Evolutionary conservation across 2,329 filamentous ascomycete genomes (phyloP).

Genomic region (Hymenoscyphus scutula): DNA sequence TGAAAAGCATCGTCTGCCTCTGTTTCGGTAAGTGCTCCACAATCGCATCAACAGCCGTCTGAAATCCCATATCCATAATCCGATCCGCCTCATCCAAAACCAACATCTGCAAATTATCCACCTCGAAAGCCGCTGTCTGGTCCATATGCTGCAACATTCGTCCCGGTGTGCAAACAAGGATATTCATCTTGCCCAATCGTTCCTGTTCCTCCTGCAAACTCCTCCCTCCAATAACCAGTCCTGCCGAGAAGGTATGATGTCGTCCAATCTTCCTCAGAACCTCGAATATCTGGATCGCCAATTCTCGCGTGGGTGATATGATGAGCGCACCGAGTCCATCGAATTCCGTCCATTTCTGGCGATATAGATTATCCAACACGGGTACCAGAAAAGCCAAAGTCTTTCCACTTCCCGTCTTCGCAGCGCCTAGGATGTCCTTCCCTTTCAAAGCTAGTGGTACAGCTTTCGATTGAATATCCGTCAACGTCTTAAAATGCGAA

Average conservation of each 20-base stretch:
- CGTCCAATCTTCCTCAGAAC: slow-evolving; percentile 87
- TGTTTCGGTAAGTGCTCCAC: slow-evolving; percentile 83
- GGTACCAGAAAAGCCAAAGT: slow-evolving; percentile 91
- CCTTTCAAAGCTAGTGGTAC: slow-evolving; percentile 84
- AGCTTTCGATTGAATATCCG: slow-evolving; percentile 88
- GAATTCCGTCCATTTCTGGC: slow-evolving; percentile 81
- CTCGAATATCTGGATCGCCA: slow-evolving; percentile 96
- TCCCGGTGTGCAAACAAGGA: slow-evolving; percentile 91
- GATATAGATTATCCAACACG: slow-evolving; percentile 88
- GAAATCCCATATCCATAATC: slow-evolving; percentile 97
- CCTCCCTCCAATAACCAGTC: slow-evolving; percentile 91
- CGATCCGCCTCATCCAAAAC: slow-evolving; percentile 95
- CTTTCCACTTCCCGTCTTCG: slow-evolving; percentile 94
- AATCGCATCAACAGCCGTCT: slow-evolving; percentile 85
- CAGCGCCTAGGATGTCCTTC: slow-evolving; percentile 85
- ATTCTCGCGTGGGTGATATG: slow-evolving; percentile 88
- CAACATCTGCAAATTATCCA: slow-evolving; percentile 86
- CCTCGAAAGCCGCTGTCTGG: slow-evolving; percentile 85
- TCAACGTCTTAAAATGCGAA: slow-evolving; percentile 85
- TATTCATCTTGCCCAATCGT: slow-evolving; percentile 88
- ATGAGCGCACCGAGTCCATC: slow-evolving; percentile 92
- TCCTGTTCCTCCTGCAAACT: slow-evolving; percentile 83
- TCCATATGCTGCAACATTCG: slow-evolving; percentile 94
- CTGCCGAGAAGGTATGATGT: slow-evolving; percentile 87
- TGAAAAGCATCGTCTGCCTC: slow-evolving; percentile 91